Conservation (phyloP, 1,284 basidiomycete species). For the Sphaerobolus stellatus region DNA sequence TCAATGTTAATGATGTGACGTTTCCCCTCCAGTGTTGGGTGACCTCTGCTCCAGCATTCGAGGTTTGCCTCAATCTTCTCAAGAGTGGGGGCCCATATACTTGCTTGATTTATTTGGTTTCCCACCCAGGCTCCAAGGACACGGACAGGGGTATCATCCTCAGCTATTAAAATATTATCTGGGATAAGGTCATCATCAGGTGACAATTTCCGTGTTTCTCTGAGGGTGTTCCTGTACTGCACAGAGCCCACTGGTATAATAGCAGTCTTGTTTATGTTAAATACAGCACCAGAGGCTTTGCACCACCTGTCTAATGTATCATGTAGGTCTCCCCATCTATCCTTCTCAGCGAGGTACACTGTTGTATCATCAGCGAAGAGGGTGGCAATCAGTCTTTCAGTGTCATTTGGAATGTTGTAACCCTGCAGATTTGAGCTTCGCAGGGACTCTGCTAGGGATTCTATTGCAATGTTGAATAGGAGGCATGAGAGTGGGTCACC, state of each 20-base stretch:
- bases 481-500: background rate
- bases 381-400: background rate
- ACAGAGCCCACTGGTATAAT: background rate
- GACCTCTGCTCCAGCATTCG: background rate
- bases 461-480: background rate
- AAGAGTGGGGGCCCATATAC: background rate
- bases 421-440: background rate
- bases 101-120: background rate
- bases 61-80: background rate
- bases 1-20: background rate
- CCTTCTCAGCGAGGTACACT: background rate
- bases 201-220: background rate
- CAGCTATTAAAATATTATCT: background rate
- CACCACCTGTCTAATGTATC: background rate
- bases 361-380: background rate
- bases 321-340: background rate
- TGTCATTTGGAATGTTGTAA: background rate
- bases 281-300: background rate
- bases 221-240: background rate
- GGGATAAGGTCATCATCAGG: background rate
- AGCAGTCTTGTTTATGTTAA: background rate
- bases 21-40: background rate
- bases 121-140: background rate
- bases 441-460: background rate
- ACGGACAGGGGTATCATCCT: background rate